These are phyloP conservation scores for Scenedesmus sp. DNA, from an alignment of 163 green algal species.

Conservation along the genomic window DNA sequence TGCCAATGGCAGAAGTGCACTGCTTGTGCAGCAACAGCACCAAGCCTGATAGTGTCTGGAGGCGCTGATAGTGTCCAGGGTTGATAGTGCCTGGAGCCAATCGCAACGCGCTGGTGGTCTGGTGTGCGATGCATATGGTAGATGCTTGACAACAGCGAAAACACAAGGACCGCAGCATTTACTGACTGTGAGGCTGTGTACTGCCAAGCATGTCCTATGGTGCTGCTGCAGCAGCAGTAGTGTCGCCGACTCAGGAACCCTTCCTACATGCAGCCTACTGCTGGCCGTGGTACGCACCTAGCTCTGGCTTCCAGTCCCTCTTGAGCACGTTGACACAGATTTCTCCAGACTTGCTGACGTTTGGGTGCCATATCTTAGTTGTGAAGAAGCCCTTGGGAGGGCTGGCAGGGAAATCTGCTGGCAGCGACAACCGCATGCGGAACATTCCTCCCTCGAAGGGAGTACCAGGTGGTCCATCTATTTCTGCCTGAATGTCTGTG, in stretches of 20 bases:
- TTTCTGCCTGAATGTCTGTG: constrained; percentile 87
- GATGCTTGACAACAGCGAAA: neutral
- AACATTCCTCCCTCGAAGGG: constrained; percentile 95
- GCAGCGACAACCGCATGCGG: constrained; percentile 87
- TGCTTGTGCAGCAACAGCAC: too few species aligned
- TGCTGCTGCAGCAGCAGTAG: neutral
- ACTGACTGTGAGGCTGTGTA: neutral
- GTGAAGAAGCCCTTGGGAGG: constrained; percentile 95
- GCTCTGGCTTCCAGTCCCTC: constrained; percentile 88
- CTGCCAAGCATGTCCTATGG: neutral
- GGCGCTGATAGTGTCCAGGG: too few species aligned
- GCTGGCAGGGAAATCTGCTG: constrained; percentile 83
- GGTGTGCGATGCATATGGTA: neutral
- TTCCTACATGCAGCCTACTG: neutral
- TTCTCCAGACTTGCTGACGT: constrained; percentile 92
- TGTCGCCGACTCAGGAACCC: neutral
- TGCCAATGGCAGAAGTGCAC: neutral
- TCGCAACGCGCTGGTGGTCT: too few species aligned
- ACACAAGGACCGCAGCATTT: neutral
- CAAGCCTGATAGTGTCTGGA: too few species aligned
- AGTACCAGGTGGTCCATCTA: constrained; percentile 92
- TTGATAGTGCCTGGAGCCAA: too few species aligned
- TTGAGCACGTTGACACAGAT: constrained; percentile 99
- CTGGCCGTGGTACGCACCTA: constrained; percentile 55
- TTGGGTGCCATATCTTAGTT: constrained; percentile 93